Percentiles rank a stretch among this genome's conserved stretches.
These are phyloP conservation scores for Annona squamosa DNA, from an alignment of 164 flowering plant genomes.

Conservation along the genomic window DNA sequence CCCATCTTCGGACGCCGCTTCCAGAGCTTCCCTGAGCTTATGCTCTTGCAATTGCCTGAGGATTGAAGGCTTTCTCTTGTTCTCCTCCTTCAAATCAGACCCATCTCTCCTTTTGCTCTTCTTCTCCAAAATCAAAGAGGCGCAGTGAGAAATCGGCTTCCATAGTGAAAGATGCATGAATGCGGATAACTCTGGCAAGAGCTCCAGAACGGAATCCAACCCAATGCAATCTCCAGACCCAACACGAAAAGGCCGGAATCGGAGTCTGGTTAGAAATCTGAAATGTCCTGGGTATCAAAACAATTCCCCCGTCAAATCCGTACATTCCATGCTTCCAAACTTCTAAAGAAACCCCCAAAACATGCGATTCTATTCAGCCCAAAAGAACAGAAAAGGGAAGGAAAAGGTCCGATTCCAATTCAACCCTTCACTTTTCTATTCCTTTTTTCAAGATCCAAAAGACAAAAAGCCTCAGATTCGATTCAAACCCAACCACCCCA, in stretches of 20 bases:
- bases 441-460: conserved; percentile 18
- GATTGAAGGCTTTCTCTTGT: conserved; percentile 38
- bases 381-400: background rate
- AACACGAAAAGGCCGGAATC: conserved; percentile 4
- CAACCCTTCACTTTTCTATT: background rate
- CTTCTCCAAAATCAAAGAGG: conserved; percentile 63
- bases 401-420: background rate
- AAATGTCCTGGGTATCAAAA: conserved; percentile 5
- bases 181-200: conserved; percentile 9
- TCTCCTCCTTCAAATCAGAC: conserved; percentile 36
- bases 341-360: conserved; percentile 18
- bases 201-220: conserved; percentile 16
- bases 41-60: conserved; percentile 64
- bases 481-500: conserved; percentile 15
- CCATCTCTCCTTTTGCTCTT: conserved; percentile 57
- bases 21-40: conserved; percentile 87
- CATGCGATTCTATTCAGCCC: background rate
- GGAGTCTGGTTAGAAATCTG: conserved; percentile 13
- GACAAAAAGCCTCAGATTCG: conserved; percentile 15
- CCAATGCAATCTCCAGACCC: conserved; percentile 1
- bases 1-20: conserved; percentile 90
- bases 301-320: conserved; percentile 7
- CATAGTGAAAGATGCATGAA: conserved; percentile 70
- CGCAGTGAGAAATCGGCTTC: conserved; percentile 90
- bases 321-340: background rate